These are phyloP conservation scores for Terfezia boudieri DNA, from an alignment of 495 filamentous ascomycete genomes.

Conservation along the genomic window DNA sequence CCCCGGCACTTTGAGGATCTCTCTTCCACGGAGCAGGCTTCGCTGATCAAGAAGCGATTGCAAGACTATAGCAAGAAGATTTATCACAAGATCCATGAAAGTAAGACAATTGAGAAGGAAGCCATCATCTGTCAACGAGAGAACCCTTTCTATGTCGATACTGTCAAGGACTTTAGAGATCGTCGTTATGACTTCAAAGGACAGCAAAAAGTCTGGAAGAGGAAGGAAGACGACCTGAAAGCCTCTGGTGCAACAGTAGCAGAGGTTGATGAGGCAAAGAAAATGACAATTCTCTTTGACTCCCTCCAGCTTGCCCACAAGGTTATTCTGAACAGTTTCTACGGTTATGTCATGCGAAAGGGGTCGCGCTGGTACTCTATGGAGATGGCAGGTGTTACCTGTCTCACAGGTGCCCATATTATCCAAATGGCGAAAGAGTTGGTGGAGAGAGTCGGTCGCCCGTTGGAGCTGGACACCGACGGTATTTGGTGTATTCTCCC, in stretches of 20 bases:
- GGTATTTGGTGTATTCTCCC: conserved; percentile 99
- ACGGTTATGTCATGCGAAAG: conserved; percentile 98
- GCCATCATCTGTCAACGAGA: conserved; percentile 97
- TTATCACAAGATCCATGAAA: conserved; percentile 97
- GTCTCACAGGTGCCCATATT: conserved; percentile 86
- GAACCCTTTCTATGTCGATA: conserved; percentile 97
- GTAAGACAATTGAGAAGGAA: conserved; percentile 77
- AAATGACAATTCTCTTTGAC: conserved; percentile 94
- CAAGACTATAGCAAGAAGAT: conserved; percentile 94
- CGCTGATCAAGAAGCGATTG: conserved; percentile 61
- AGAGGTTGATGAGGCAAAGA: conserved; percentile 87
- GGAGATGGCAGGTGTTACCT: conserved; percentile 99
- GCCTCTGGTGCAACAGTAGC: conserved; percentile 47
- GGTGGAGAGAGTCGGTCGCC: conserved; percentile 81
- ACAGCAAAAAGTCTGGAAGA: conserved; percentile 94
- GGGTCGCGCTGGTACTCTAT: conserved; percentile 97
- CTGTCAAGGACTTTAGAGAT: conserved; percentile 84
- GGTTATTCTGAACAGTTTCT: conserved; percentile 97
- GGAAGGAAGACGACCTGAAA: conserved; percentile 73
- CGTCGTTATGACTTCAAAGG: conserved; percentile 96
- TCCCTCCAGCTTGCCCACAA: conserved; percentile 95
- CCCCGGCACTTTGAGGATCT: conserved; percentile 63
- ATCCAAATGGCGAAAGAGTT: conserved; percentile 93
- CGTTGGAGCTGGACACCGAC: conserved; percentile 94
- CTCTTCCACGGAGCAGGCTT: conserved; percentile 59